Evolutionary conservation across 768 basidiomycete species (phyloP), one percentile per base, ranked within the genome.

Genomic region (Mycena rosella): DNA sequence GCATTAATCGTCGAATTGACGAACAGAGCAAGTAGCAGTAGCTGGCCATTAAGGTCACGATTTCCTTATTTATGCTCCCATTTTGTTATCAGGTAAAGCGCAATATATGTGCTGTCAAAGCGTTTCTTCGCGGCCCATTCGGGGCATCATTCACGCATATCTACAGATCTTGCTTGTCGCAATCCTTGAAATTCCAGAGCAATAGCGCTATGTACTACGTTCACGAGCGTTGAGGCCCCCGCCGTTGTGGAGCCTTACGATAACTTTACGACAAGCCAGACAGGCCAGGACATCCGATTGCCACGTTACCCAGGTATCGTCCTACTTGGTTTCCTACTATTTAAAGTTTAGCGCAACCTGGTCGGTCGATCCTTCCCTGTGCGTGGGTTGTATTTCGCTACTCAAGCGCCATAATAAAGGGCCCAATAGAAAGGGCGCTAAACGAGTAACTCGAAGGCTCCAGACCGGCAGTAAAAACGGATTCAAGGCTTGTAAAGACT

Each of bases 1-100:
- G 56, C 18, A 68, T 68, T 30, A 68, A 68, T 55, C 67, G 67
- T 15, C 67, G 67, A 20, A 63, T 68, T 47, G 67, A 68, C 38
- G 56, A 63, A 26, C 67, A 58, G 27, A 49, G 34, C 45, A 67
- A 42, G 27, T 67, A 61, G n/a, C n/a, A n/a, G 47, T 47, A 6
- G 32, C 38, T 20, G 6, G 15, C 10, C 32, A 11, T 34, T 5
- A 13, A 24, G 17, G 52, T 32, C n/a, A 47, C 18, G 20, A 44
- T 26, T 22, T 10, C 38, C 29, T 32, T 45, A 38, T 61, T 63
- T 63, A 36, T 63, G 29, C 40, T 22, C 27, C 10, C 13, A 7
- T 47, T 47, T 47, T 47, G 55, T 27, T 13, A 20, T 57, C 36
- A 47, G 26, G 30, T 48, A 47, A 64, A 26, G 36, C 60, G n/a